Evolutionary conservation across 768 basidiomycete genomes (phyloP), one percentile per base, ranked within the genome.

Genomic region (Suillus brevipes): DNA sequence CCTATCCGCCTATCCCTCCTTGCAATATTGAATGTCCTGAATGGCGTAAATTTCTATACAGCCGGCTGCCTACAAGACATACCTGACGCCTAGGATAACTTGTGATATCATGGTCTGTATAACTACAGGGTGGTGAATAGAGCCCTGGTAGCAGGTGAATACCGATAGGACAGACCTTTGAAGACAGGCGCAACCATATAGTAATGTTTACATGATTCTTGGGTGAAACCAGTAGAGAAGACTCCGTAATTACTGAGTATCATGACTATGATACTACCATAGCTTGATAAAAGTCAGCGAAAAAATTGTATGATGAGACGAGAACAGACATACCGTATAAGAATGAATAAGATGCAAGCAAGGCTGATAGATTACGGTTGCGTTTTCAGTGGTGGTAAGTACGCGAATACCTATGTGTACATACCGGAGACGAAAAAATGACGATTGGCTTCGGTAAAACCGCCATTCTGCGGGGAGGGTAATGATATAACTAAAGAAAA

Each of bases 101-200:
- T 91, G 89, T 7, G 89, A 89, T 53, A 88, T 78, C 83, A 87
- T 86, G 0, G 79, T 78, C 73, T 90, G 89, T 7, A 88, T 23
- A 6, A 86, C 89, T 90, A 64, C 12, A 61, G 47, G 9, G 1
- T 16, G n/a, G 52, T 25, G 37, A 64, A 68, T n/a, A 73, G 62
- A 36, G 13, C 14, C 14, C 13, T 59, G 20, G 47, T 25, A 3
- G 34, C 34, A 36, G 1, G 2, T 31, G 14, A 58, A 23, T 53
- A 14, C 28, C 14, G 18, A 18, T 16, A 6, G 7, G 40, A 53
- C 45, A n/a, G 55, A 86, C 89, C 88, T 84, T 90, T 90, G 72
- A 89, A 85, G 18, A 81, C 69, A 14, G 89, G 85, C 0, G 86
- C 78, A 18, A 84, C 67, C 14, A 86, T 73, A 72, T 77, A 86